Evolutionary conservation across 164 flowering plant genomes (phyloP).

Genomic region (Malania oleifera): DNA sequence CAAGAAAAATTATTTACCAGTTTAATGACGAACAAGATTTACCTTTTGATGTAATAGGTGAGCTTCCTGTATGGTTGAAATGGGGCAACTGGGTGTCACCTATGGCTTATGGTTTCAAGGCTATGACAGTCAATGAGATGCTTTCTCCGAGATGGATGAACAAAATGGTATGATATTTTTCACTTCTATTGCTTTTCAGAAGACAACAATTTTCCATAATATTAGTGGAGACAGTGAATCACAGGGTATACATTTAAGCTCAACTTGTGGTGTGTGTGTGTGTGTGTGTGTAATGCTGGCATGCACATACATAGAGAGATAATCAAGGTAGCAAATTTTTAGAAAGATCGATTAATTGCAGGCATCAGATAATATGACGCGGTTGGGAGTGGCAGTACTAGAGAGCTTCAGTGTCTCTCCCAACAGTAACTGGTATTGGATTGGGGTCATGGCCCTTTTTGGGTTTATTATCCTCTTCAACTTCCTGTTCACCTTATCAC

Average conservation of each 20-base stretch:
- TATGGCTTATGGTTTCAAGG: background rate
- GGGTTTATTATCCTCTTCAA: slow-evolving; percentile 1
- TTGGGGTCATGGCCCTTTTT: background rate
- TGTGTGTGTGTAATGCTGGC: too few species aligned
- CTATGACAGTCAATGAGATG: background rate
- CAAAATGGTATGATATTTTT: background rate
- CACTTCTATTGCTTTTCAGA: too few species aligned
- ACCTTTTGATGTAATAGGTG: background rate
- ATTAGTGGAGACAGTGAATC: too few species aligned
- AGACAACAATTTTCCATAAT: too few species aligned
- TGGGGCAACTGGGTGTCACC: slow-evolving; percentile 6
- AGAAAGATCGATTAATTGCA: background rate
- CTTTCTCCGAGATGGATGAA: slow-evolving; percentile 3
- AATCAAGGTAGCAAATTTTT: too few species aligned
- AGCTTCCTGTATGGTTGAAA: background rate
- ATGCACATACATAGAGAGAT: too few species aligned
- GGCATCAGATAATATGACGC: background rate
- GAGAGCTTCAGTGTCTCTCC: background rate
- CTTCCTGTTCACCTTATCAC: background rate
- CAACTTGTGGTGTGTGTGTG: too few species aligned
- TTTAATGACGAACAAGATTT: too few species aligned
- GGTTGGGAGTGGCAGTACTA: background rate
- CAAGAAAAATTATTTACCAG: too few species aligned
- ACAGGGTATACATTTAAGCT: too few species aligned
- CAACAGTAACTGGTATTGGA: background rate